Evolutionary conservation across 352 stramenopile genomes (phyloP), one percentile per base, ranked within the genome.

Genomic region (Phytopythium chamaehyphon): DNA sequence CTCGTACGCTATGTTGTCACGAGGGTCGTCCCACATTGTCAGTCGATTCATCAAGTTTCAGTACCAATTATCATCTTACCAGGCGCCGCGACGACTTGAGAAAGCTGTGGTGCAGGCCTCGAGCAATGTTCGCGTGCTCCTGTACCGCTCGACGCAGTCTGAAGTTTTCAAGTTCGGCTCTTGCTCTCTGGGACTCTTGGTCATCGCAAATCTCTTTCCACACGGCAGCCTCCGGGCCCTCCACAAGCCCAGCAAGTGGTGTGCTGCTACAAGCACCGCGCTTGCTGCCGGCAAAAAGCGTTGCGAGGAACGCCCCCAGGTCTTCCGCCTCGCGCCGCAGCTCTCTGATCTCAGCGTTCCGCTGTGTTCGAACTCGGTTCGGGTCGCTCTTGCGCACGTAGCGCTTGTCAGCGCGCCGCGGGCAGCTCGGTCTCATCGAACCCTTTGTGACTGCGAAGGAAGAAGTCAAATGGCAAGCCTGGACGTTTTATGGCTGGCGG

Each of bases 161-260:
- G 6, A 56, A 16, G 31, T 69, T 73, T 18, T 69, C 60, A 39
- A 40, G 43, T 28, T 73, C 60, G 9, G 47, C 49, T 16, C 49
- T 48, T 21, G 61, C 21, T 36, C 54, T 31, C 10, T 47, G 22
- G 15, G 59, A 44, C 2, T 61, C 28, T 36, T 71, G 63, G 16
- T 52, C 46, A 26, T 28, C 40, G 45, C 48, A 54, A 10, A 59
- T 58, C n/a, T 57, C 24, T n/a, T 62, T 48, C 63, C 62, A 71
- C n/a, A 68, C 59, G 9, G 35, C 26, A 9, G 18, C 24, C 15
- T 0, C 26, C 14, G 56, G 10, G 44, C n/a, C n/a, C n/a, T n/a
- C n/a, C n/a, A n/a, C n/a, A n/a, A n/a, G n/a, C n/a, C n/a, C n/a
- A n/a, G n/a, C n/a, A n/a, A n/a, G 15, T 8, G 14, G 9, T 45